Percentiles rank a stretch among this genome's conserved stretches.
phyloP scores from a whole-genome alignment of 2,329 filamentous ascomycete species.

The Claviceps lovelessii region DNA sequence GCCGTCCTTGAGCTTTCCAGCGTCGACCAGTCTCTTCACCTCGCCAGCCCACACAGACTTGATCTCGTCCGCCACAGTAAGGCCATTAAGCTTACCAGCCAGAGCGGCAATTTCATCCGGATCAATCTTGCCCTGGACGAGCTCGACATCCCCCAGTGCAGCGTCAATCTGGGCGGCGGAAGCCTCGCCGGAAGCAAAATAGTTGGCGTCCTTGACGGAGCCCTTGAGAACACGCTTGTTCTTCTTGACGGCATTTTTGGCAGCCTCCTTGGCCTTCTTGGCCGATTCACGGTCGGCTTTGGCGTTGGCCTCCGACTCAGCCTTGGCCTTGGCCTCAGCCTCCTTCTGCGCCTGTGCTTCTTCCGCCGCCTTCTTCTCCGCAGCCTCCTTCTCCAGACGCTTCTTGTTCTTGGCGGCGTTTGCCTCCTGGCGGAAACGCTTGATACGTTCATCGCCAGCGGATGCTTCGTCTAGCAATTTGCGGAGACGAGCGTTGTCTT shows the following conservation, averaged over 20 bases:
- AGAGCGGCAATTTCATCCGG: conserved; percentile 77
- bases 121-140: conserved; percentile 76
- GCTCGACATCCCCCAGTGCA: conserved; percentile 73
- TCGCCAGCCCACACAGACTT: conserved; percentile 71
- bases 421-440: conserved; percentile 86
- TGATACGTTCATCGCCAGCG: conserved; percentile 83
- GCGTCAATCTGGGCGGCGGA: conserved; percentile 66
- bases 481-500: conserved; percentile 84
- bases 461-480: conserved; percentile 79
- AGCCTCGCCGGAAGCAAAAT: conserved; percentile 64
- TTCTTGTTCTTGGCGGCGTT: conserved; percentile 95
- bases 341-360: conserved; percentile 73
- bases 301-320: conserved; percentile 73
- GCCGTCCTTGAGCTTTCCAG: conserved; percentile 74
- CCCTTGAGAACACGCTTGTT: conserved; percentile 96
- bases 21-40: conserved; percentile 60
- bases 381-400: conserved; percentile 76
- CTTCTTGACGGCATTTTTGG: conserved; percentile 99
- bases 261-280: conserved; percentile 97
- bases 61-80: conserved; percentile 71
- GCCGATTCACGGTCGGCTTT: conserved; percentile 69
- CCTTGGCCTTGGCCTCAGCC: conserved; percentile 63
- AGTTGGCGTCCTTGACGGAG: conserved; percentile 94
- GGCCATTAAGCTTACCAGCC: conserved; percentile 62
- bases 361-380: conserved; percentile 73